These are phyloP conservation scores for Leccinum arenicola DNA, from an alignment of 768 basidiomycete species.

Conservation along the genomic window DNA sequence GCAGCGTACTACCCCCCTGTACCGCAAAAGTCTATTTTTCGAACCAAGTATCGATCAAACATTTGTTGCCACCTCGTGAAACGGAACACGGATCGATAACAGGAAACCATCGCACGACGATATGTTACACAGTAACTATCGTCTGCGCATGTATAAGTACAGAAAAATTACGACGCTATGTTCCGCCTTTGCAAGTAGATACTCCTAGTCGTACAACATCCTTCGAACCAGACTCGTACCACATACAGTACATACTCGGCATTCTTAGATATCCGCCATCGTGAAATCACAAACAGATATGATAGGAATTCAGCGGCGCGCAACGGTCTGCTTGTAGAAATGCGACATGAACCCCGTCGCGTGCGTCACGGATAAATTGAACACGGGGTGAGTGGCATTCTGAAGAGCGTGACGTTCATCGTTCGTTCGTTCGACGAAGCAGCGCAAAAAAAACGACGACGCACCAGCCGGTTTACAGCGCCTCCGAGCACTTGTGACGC, in stretches of 20 bases:
- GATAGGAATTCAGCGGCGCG: slow-evolving; percentile 11
- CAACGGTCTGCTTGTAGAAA: slow-evolving; percentile 65
- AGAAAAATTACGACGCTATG: neutral
- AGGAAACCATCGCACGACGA: neutral
- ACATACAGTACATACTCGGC: neutral
- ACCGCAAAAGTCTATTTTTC: too few relatives aligned
- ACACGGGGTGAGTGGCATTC: slow-evolving; percentile 82
- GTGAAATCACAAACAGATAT: neutral
- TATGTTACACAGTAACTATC: neutral
- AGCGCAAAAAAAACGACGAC: slow-evolving; percentile 21
- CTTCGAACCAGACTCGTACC: too few relatives aligned
- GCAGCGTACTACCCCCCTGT: too few relatives aligned
- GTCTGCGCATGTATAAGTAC: neutral
- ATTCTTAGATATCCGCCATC: neutral
- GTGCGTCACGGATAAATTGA: slow-evolving; percentile 72
- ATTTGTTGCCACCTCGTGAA: neutral
- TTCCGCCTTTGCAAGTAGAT: neutral
- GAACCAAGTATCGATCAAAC: neutral
- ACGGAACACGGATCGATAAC: too few relatives aligned
- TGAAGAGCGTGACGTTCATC: slow-evolving; percentile 23
- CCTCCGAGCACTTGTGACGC: slow-evolving; percentile 55
- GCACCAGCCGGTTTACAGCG: slow-evolving; percentile 58
- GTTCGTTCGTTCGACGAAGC: neutral
- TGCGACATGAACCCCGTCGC: slow-evolving; percentile 63
- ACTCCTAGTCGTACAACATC: neutral